Percentiles rank a stretch among this genome's conserved stretches.
These are phyloP conservation scores for Neolentinus lepideus DNA, from an alignment of 1,284 basidiomycete species.

Conservation along the genomic window DNA sequence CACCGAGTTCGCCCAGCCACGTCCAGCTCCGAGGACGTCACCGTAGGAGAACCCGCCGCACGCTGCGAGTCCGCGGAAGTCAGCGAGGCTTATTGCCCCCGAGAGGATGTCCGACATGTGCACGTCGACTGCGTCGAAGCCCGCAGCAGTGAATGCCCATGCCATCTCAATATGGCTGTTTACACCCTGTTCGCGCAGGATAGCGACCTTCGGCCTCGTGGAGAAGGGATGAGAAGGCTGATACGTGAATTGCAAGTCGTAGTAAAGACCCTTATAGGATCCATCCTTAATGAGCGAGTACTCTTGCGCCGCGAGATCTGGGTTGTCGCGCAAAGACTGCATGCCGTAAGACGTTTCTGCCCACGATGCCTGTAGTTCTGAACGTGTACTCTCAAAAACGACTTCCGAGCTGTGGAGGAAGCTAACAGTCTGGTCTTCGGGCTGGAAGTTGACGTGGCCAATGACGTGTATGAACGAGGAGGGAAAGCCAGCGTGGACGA, in stretches of 20 bases:
- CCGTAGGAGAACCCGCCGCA: slow-evolving; percentile 99
- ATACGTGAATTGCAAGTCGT: slow-evolving; percentile 66
- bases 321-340: slow-evolving; percentile 87
- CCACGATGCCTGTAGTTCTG: slow-evolving; percentile 81
- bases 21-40: slow-evolving; percentile 95
- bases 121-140: slow-evolving; percentile 92
- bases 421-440: slow-evolving; percentile 54
- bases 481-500: slow-evolving; percentile 70
- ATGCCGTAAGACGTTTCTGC: slow-evolving; percentile 92
- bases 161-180: slow-evolving; percentile 99
- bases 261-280: slow-evolving; percentile 66
- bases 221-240: slow-evolving; percentile 27
- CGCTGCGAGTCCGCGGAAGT: slow-evolving; percentile 87
- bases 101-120: slow-evolving; percentile 97
- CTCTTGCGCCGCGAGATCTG: slow-evolving; percentile 75
- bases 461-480: slow-evolving; percentile 67
- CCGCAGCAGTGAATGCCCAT: slow-evolving; percentile 91
- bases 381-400: slow-evolving; percentile 64
- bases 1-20: slow-evolving; percentile 95
- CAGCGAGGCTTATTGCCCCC: slow-evolving; percentile 54
- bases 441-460: slow-evolving; percentile 53
- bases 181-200: slow-evolving; percentile 96
- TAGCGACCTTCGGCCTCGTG: slow-evolving; percentile 82
- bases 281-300: slow-evolving; percentile 70
- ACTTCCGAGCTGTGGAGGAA: slow-evolving; percentile 47